Conservation (phyloP, 257 asterid species). For the Penstemon newberryi region DNA sequence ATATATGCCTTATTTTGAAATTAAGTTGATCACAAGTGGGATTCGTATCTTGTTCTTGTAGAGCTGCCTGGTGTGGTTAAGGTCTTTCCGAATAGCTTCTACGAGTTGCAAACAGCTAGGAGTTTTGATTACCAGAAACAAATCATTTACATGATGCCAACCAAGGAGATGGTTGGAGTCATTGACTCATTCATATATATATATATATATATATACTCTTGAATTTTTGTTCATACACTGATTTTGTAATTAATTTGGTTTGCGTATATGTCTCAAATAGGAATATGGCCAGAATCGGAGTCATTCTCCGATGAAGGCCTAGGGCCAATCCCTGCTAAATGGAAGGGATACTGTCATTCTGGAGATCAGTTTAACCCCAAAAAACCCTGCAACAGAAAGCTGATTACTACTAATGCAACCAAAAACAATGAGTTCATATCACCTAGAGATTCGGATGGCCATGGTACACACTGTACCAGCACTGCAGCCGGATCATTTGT, state of each 20-base stretch:
- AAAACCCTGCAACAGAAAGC: constrained; percentile 39
- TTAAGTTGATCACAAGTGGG: too few relatives aligned
- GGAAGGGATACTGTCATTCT: constrained; percentile 43
- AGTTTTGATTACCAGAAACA: constrained; percentile 16
- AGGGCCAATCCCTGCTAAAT: constrained; percentile 47
- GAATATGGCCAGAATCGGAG: constrained; percentile 44
- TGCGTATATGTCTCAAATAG: constrained; percentile 10
- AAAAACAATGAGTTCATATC: constrained; percentile 31
- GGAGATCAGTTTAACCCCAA: constrained; percentile 30
- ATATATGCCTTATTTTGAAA: too few relatives aligned
- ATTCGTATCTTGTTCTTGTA: not conserved
- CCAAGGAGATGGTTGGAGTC: constrained; percentile 45
- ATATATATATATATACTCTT: too few relatives aligned
- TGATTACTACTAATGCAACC: constrained; percentile 31
- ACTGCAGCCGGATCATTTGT: constrained; percentile 34
- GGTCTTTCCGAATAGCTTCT: not conserved
- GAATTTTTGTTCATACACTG: not conserved
- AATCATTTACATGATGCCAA: constrained; percentile 31
- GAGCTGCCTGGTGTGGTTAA: not conserved
- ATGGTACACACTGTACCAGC: constrained; percentile 37
- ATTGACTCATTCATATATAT: constrained; percentile 35
- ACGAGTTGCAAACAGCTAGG: not conserved
- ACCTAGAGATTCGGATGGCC: constrained; percentile 36
- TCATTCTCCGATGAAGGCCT: constrained; percentile 35
- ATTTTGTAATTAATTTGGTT: not conserved